phyloP scores from a whole-genome alignment of 1,284 basidiomycete genomes.

The Trametes polyzona region DNA sequence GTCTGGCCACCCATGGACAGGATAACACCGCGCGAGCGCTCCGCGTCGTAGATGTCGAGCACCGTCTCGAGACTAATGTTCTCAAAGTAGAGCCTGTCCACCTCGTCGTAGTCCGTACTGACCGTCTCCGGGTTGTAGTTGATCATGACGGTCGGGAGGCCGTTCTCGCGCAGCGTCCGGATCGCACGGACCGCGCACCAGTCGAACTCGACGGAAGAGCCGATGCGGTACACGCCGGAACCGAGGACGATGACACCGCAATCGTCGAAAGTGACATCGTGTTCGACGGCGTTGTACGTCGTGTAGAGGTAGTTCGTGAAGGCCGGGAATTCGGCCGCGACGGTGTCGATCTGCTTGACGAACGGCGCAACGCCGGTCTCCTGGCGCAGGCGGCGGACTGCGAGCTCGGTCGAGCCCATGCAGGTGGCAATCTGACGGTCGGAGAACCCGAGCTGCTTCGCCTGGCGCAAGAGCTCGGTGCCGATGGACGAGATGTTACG shows the following conservation, averaged over 20 bases:
- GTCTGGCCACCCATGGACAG: conserved; percentile 99
- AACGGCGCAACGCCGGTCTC: conserved; percentile 87
- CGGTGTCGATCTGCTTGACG: conserved; percentile 99
- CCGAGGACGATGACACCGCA: conserved; percentile 97
- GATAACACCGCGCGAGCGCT: conserved; percentile 90
- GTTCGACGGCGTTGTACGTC: conserved; percentile 94
- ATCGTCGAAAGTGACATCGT: conserved; percentile 90
- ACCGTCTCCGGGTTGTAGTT: conserved; percentile 99
- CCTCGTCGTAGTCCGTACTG: conserved; percentile 98
- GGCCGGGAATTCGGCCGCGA: conserved; percentile 98
- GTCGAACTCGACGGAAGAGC: conserved; percentile 99
- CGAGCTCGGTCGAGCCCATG: conserved; percentile 87
- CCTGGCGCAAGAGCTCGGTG: conserved; percentile 71
- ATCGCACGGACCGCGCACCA: conserved; percentile 99
- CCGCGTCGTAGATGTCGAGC: conserved; percentile 95
- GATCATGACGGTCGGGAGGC: conserved; percentile 98
- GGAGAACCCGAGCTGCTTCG: conserved; percentile 97
- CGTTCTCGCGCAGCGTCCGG: conserved; percentile 91
- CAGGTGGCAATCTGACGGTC: conserved; percentile 87
- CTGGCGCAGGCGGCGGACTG: conserved; percentile 85
- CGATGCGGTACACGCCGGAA: conserved; percentile 98
- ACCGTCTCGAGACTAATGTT: conserved; percentile 98
- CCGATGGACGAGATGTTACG: conserved; percentile 75
- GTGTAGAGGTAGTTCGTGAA: conserved; percentile 99
- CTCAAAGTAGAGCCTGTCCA: conserved; percentile 98